phyloP scores from a whole-genome alignment of 768 basidiomycete genomes.

The Podaxis sp. region DNA sequence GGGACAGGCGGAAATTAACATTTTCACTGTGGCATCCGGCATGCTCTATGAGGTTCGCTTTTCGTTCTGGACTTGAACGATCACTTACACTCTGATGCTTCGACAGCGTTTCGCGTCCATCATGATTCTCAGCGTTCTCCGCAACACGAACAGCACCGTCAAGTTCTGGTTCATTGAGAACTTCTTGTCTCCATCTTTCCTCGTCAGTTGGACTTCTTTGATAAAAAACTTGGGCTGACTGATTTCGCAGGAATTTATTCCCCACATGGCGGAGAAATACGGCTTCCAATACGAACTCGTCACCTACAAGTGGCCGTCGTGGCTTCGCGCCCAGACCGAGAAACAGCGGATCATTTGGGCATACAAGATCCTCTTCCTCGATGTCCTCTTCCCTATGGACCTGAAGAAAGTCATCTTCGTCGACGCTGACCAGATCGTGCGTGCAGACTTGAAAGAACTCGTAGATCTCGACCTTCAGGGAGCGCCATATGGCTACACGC shows the following conservation, averaged over 20 bases:
- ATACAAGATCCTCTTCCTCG: slow-evolving; percentile 98
- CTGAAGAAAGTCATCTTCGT: slow-evolving; percentile 99
- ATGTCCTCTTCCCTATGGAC: slow-evolving; percentile 98
- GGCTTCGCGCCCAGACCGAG: slow-evolving; percentile 95
- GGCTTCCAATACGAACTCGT: slow-evolving; percentile 95
- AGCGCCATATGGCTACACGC: slow-evolving; percentile 92
- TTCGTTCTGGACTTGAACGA: not conserved
- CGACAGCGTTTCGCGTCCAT: slow-evolving; percentile 90
- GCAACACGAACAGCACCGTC: slow-evolving; percentile 90
- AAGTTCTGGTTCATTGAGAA: slow-evolving; percentile 99
- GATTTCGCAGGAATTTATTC: slow-evolving; percentile 77
- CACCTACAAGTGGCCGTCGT: slow-evolving; percentile 99
- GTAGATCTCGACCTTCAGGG: slow-evolving; percentile 92
- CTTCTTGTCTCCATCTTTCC: slow-evolving; percentile 95
- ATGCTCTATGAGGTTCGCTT: slow-evolving; percentile 83
- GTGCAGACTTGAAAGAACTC: slow-evolving; percentile 91
- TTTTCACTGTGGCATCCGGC: slow-evolving; percentile 98
- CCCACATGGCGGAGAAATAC: slow-evolving; percentile 87
- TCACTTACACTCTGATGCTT: slow-evolving; percentile 1
- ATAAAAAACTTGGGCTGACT: not conserved
- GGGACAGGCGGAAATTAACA: slow-evolving; percentile 89
- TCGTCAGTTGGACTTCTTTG: slow-evolving; percentile 44
- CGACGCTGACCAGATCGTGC: slow-evolving; percentile 96
- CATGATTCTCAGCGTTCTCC: slow-evolving; percentile 95
- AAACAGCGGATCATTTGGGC: slow-evolving; percentile 99